Evolutionary conservation across 306 rosid genomes (phyloP).

Genomic region (Sphenostylis stenocarpa): DNA sequence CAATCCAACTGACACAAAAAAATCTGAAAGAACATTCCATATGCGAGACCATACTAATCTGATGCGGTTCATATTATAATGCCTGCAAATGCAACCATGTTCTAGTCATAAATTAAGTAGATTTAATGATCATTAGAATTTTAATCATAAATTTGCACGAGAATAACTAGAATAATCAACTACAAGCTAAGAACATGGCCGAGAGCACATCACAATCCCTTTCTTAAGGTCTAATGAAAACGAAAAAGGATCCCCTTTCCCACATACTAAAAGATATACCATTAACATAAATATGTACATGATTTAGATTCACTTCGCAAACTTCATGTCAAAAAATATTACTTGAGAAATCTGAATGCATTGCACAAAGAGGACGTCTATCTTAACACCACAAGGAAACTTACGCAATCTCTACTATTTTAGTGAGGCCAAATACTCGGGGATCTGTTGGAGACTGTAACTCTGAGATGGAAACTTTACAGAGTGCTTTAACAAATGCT

Average conservation of each 20-base stretch:
- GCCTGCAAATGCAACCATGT: conserved; percentile 72
- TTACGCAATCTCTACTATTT: conserved; percentile 97
- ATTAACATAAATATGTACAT: neutral
- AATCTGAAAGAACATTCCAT: conserved; percentile 97
- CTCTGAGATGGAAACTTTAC: conserved; percentile 91
- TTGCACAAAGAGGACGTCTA: conserved; percentile 24
- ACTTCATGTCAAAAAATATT: neutral
- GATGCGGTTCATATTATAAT: conserved; percentile 98
- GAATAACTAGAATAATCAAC: conserved; percentile 12
- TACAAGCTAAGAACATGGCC: conserved; percentile 7
- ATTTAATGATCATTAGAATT: conserved; percentile 8
- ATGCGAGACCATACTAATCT: conserved; percentile 99
- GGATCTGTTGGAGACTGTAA: conserved; percentile 99
- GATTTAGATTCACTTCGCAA: conserved; percentile 23
- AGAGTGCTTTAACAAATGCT: conserved; percentile 93
- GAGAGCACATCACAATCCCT: conserved; percentile 3
- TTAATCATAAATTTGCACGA: conserved; percentile 14
- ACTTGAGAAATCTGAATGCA: conserved; percentile 11
- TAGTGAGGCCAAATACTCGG: conserved; percentile 98
- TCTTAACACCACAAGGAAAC: conserved; percentile 36
- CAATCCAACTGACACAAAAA: conserved; percentile 96
- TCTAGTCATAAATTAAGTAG: conserved; percentile 27
- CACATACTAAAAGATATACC: conserved; percentile 19
- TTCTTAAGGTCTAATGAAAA: conserved; percentile 1
- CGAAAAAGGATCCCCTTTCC: neutral